Percentiles rank a stretch among this genome's conserved stretches.
These are phyloP conservation scores for Gonapodya prolifera DNA, from an alignment of 192 early-diverging fungal species.

Conservation along the genomic window DNA sequence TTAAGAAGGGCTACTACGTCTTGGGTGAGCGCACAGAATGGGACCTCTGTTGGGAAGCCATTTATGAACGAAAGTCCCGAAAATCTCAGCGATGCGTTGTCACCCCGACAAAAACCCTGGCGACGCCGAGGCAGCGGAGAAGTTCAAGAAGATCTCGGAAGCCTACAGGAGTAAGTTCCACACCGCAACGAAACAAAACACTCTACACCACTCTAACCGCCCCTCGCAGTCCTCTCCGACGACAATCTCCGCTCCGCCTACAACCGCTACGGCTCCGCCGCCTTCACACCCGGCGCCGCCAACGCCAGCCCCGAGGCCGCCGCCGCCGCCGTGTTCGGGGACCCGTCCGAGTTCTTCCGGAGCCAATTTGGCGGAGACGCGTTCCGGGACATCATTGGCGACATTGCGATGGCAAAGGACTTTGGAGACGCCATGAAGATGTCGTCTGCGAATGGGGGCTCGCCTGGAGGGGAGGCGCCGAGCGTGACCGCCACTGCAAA, in stretches of 20 bases:
- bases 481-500: slow-evolving; percentile 24
- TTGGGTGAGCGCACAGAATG: slow-evolving; percentile 51
- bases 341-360: slow-evolving; percentile 90
- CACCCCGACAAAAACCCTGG: slow-evolving; percentile 62
- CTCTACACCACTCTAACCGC: too few species aligned
- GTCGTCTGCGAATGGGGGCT: too few species aligned
- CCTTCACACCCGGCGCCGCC: slow-evolving; percentile 8
- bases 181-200: too few species aligned
- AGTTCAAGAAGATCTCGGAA: slow-evolving; percentile 92
- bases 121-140: slow-evolving; percentile 57
- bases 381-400: slow-evolving; percentile 95
- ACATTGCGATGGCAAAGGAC: slow-evolving; percentile 89
- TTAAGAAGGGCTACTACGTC: slow-evolving; percentile 89
- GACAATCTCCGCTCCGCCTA: slow-evolving; percentile 75
- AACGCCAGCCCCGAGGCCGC: slow-evolving; percentile 42
- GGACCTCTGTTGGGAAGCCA: too few species aligned
- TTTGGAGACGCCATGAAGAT: slow-evolving; percentile 54
- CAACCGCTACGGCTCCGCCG: slow-evolving; percentile 68
- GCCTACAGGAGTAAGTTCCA: too few species aligned
- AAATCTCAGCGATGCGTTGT: too few species aligned
- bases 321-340: slow-evolving; percentile 44
- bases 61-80: too few species aligned
- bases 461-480: too few species aligned
- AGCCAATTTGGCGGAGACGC: slow-evolving; percentile 95
- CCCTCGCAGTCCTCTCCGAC: slow-evolving; percentile 88